phyloP scores from a whole-genome alignment of 805 yeast species.

The Metschnikowia chrysomelidarum region DNA sequence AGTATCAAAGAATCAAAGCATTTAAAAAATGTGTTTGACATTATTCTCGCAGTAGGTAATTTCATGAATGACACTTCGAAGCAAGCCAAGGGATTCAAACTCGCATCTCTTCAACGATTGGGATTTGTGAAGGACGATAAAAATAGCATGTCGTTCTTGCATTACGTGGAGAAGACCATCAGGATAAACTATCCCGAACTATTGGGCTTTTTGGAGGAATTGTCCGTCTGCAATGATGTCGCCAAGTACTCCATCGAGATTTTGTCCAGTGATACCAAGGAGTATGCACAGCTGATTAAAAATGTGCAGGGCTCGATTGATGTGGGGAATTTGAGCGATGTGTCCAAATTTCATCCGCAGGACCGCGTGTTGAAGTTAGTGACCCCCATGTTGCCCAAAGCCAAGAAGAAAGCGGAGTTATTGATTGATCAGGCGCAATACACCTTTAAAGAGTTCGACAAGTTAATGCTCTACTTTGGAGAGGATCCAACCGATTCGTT shows the following conservation, averaged over 20 bases:
- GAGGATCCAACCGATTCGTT: slow-evolving; percentile 59
- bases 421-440: slow-evolving; percentile 49
- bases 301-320: slow-evolving; percentile 54
- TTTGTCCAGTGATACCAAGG: slow-evolving; percentile 56
- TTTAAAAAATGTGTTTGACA: slow-evolving; percentile 57
- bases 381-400: slow-evolving; percentile 52
- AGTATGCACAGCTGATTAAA: slow-evolving; percentile 49
- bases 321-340: slow-evolving; percentile 64
- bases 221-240: slow-evolving; percentile 50
- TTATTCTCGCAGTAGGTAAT: slow-evolving; percentile 72
- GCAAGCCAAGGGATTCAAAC: slow-evolving; percentile 67
- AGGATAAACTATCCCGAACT: slow-evolving; percentile 64
- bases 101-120: slow-evolving; percentile 65
- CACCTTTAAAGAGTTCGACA: slow-evolving; percentile 52
- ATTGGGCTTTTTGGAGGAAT: slow-evolving; percentile 59
- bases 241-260: slow-evolving; percentile 64
- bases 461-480: slow-evolving; percentile 67
- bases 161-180: slow-evolving; percentile 69
- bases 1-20: slow-evolving; percentile 51
- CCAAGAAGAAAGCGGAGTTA: slow-evolving; percentile 50
- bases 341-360: slow-evolving; percentile 59
- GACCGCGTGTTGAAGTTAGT: slow-evolving; percentile 59
- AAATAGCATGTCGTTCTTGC: slow-evolving; percentile 68
- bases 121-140: slow-evolving; percentile 70
- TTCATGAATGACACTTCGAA: slow-evolving; percentile 73